Evolutionary conservation across 2,329 filamentous ascomycete species (phyloP), one percentile per base, ranked within the genome.

Genomic region (Geoglossum cookeanum): DNA sequence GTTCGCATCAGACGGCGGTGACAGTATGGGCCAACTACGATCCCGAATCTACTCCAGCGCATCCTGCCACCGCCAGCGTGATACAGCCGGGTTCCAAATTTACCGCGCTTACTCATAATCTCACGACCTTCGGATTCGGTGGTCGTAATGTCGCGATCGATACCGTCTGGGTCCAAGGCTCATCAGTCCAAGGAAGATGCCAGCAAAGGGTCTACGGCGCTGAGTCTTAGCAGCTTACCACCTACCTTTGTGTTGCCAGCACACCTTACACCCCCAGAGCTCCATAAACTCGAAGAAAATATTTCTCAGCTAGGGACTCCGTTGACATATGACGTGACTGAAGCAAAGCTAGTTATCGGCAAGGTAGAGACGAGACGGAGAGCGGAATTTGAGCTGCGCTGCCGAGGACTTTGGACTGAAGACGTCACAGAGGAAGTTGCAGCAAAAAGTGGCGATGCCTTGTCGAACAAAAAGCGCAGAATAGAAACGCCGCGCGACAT

Each of bases 311-410:
- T 70, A 56, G 70, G 71, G 56, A 80, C 78, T 4, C 76, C 75
- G 0, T 66, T 92, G 56, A 90, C 87, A 0, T 83, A 84, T 59
- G 79, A 91, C 66, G 73, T 84, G 56, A 73, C 74, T 13, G 84
- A 91, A 67, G 88, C 88, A 0, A 74, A 78, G 3, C 68, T 96
- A 2, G 74, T 95, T 1, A 67, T 97, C 33, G 88, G 85, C 1
- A 87, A 82, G 62, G 76, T 94, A 37, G 75, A 75, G 0, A 83
- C 79, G 57, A 82, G 79, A 61, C 77, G 80, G 63, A 78, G 91
- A 17, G 87, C 87, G 0, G 74, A 78, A 52, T 82, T 94, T 63
- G 91, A 97, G 69, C 72, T 97, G 60, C 77, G 87, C 56, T 76
- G 79, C 5, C 76, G 79, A 51, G 82, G 80, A 13, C 63, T 95